A percentile compares a stretch with the other conserved stretches of the same genome.
Conservation (phyloP, 495 filamentous ascomycete genomes). For the Trichoderma gamsii region DNA sequence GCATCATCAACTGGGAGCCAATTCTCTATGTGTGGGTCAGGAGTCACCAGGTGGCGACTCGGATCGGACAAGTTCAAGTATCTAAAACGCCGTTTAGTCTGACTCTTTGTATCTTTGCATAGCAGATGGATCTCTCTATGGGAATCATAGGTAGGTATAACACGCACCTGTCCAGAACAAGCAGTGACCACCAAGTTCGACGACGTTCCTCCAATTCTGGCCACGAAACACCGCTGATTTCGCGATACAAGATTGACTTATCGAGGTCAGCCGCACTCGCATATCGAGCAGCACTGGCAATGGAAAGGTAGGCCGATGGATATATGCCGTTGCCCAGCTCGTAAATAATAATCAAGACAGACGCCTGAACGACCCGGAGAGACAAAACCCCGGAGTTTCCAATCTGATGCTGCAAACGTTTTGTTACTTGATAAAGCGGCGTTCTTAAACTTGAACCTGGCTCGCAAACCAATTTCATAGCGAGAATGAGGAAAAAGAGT, state of each 20-base stretch:
- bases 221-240: constrained; percentile 32
- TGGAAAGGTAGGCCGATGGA: constrained; percentile 43
- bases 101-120: background rate
- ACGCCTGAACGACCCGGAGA: constrained; percentile 38
- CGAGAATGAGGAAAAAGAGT: constrained; percentile 42
- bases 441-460: background rate
- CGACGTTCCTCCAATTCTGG: constrained; percentile 45
- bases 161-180: constrained; percentile 42
- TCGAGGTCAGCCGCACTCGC: constrained; percentile 41
- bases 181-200: constrained; percentile 47
- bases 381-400: constrained; percentile 36
- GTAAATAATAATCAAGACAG: constrained; percentile 40
- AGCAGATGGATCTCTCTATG: background rate
- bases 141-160: constrained; percentile 24
- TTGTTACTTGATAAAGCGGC: constrained; percentile 39
- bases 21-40: constrained; percentile 34
- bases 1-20: constrained; percentile 41
- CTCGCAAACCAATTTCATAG: constrained; percentile 42
- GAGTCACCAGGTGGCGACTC: constrained; percentile 15
- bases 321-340: constrained; percentile 45
- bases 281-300: constrained; percentile 38
- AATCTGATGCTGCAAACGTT: constrained; percentile 34
- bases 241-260: constrained; percentile 17
- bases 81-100: constrained; percentile 22
- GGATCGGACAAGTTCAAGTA: background rate